phyloP scores from a whole-genome alignment of 495 filamentous ascomycete species.

The Daldinia decipiens region DNA sequence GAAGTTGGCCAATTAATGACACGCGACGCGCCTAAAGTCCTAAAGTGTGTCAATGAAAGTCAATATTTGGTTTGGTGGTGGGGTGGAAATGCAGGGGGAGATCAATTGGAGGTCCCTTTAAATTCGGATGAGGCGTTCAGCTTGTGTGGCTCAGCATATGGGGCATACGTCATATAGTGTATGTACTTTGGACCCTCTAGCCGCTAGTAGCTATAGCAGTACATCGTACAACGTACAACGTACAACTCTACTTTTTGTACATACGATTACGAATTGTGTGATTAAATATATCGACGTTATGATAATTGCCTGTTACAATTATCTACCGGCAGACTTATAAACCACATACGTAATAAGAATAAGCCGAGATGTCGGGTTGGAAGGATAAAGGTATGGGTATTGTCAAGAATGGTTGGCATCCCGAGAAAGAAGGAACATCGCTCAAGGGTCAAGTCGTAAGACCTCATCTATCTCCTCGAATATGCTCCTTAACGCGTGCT shows the following conservation, averaged over 20 bases:
- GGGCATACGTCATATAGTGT: conserved; percentile 14
- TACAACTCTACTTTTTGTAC: background rate
- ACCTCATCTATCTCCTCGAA: conserved; percentile 7
- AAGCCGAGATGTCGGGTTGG: conserved; percentile 46
- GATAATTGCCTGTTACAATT: background rate
- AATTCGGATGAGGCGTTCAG: conserved; percentile 15
- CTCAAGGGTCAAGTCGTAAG: conserved; percentile 57
- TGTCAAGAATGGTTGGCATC: conserved; percentile 57
- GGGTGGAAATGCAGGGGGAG: conserved; percentile 19
- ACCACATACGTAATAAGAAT: background rate
- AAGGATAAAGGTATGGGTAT: conserved; percentile 47
- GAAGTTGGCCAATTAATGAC: conserved; percentile 19
- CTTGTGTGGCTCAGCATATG: conserved; percentile 21
- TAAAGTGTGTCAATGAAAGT: conserved; percentile 33
- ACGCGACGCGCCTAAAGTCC: conserved; percentile 44
- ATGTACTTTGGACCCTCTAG: conserved; percentile 11
- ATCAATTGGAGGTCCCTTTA: conserved; percentile 14
- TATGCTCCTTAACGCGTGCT: conserved; percentile 3
- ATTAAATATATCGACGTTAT: conserved; percentile 17
- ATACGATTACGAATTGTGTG: conserved; percentile 18
- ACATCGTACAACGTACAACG: background rate
- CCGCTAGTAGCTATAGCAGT: background rate
- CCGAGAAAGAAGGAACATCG: conserved; percentile 51
- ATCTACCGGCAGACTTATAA: background rate
- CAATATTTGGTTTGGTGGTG: conserved; percentile 47